Evolutionary conservation across 345 rosid genomes (phyloP), one percentile per base, ranked within the genome.

Genomic region (Citrus mangshanensis): DNA sequence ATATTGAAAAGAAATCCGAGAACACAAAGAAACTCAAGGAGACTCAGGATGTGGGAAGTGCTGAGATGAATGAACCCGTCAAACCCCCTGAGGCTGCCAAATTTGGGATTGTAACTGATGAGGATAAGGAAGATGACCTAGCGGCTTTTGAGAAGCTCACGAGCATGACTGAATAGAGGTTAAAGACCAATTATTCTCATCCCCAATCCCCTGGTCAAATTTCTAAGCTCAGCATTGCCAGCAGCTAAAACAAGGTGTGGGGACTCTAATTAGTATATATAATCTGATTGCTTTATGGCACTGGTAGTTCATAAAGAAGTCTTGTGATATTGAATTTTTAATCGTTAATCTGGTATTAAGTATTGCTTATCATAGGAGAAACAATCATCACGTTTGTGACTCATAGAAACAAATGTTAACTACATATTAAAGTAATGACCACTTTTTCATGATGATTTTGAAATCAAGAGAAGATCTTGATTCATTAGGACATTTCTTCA

Each of bases 181-280:
- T 92, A 84, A 93, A 89, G 87, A 82, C 86, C 83, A 91, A 82
- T 76, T 97, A 40, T 40, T 9, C 97, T 51, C 85, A 89, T 79
- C 99, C 97, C 70, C 97, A 95, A 22, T 98, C 95, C 28, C 96
- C 96, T 72, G 89, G 88, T 37, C 89, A 75, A 49, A 88, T 78
- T 80, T 38, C 82, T 2, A 77, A 81, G 65, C 70, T 70, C 85
- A 59, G 99, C 93, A 72, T 24, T 82, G 82, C 86, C 9, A 40
- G 46, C 81, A 40, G 82, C 88, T 77, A 89, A 89, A 83, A 73
- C 89, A 34, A 92, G 82, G 84, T 93, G 92, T 82, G 93, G 86
- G 59, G 34, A 32, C 88, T 59, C 90, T 51, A 5, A 59, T 38
- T 28, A 24, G 30, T 68, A 5, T 71, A 19, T 40, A 25, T 76